Base-by-base conservation (phyloP, 164 flowering plant species). In the Aristolochia californica region DNA sequence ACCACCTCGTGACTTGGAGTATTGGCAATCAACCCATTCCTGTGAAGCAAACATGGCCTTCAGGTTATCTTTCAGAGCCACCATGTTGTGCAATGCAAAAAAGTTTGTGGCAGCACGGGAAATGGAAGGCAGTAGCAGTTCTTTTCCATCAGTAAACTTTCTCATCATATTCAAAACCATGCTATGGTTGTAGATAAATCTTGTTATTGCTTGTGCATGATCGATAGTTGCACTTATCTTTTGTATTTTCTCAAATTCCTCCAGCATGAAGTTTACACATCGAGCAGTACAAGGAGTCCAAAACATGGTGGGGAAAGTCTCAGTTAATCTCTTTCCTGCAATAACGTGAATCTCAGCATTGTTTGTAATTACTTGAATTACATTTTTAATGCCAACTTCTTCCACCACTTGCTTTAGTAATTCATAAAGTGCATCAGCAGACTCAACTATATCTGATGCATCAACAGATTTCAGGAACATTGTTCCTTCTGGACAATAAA, bases 221-320 rank as follows among this genome's bases (percentile, higher is more conserved):
- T 83, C 85, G 43, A 86, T 72, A 30, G 67, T 63, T 15, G 66
- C 38, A 62, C 55, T 70, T 58, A 83, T 76, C 83, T 80, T 77
- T 16, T 80, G 87, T 34, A 88, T 56, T 65, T 86, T 76, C 16
- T 67, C 72, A 51, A 88, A 75, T 72, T 88, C 98, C 51, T 78
- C 80, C 15, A 88, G 88, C 61, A 91, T 85, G 76, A 72, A 67
- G 66, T 84, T 80, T 49, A 86, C 43, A 59, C 81, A 71, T 21
- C 61, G 81, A 63, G 78, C 61, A 49, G 91, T 83, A 75, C 95
- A 91, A 27, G 93, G 86, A 58, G 81, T 72, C 91, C 93, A 91
- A 62, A 78, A 80, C 12, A 91, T 52, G 44, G 80, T 71, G 50
- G 85, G 88, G 62, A 72, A 84, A 56, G 73, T 70, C 40, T 80